These are phyloP conservation scores for Aspergillus novoparasiticus DNA, from an alignment of 2,329 filamentous ascomycete genomes.

Conservation along the genomic window DNA sequence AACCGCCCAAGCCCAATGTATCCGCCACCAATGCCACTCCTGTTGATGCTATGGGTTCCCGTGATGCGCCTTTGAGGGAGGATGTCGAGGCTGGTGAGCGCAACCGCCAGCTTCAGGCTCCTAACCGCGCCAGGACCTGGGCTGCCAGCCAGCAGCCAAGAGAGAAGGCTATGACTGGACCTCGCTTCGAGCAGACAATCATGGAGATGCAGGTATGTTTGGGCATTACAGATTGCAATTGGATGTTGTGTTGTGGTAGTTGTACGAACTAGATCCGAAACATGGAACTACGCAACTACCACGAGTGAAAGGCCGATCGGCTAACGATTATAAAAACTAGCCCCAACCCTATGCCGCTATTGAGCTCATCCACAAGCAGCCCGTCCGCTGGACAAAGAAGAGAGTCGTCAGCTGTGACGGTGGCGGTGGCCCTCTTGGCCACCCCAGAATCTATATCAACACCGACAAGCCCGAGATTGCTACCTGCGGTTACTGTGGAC, in stretches of 20 bases:
- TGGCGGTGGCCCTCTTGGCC: slow-evolving; percentile 84
- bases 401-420: slow-evolving; percentile 85
- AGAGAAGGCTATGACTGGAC: slow-evolving; percentile 83
- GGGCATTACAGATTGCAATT: neutral
- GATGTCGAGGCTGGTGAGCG: slow-evolving; percentile 57
- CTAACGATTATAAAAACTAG: slow-evolving; percentile 50
- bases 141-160: slow-evolving; percentile 82
- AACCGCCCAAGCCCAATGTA: slow-evolving; percentile 55
- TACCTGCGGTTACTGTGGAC: slow-evolving; percentile 86
- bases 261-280: neutral
- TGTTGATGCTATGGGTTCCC: slow-evolving; percentile 49
- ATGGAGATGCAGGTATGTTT: slow-evolving; percentile 83
- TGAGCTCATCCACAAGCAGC: slow-evolving; percentile 93
- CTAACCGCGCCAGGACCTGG: slow-evolving; percentile 82
- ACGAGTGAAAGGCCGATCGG: neutral
- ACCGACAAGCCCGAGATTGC: slow-evolving; percentile 94
- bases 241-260: neutral
- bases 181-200: slow-evolving; percentile 95
- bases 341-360: slow-evolving; percentile 89
- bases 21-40: slow-evolving; percentile 64
- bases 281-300: neutral
- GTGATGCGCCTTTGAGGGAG: slow-evolving; percentile 60
- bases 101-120: slow-evolving; percentile 71
- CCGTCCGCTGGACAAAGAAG: slow-evolving; percentile 86
- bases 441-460: slow-evolving; percentile 96